Evolutionary conservation across 495 filamentous ascomycete species (phyloP).

Genomic region (Terfezia boudieri): DNA sequence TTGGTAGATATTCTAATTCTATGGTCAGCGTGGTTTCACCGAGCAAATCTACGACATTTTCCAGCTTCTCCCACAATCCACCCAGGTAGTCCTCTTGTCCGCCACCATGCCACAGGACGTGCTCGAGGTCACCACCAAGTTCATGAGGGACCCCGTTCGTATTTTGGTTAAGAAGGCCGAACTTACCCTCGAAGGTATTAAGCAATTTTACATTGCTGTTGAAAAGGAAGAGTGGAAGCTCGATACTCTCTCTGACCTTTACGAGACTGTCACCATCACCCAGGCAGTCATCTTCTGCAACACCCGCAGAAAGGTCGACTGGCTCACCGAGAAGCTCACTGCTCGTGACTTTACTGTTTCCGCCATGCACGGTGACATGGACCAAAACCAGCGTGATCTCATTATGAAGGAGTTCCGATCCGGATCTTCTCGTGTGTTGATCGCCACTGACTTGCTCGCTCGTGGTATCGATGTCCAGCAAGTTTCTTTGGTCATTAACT

Average conservation of each 20-base stretch:
- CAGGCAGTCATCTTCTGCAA: constrained; percentile 99
- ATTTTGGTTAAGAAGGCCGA: constrained; percentile 99
- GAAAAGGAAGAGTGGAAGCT: constrained; percentile 99
- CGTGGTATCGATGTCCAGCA: constrained; percentile 99
- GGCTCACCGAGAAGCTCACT: constrained; percentile 96
- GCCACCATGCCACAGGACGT: constrained; percentile 96
- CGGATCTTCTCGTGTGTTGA: constrained; percentile 89
- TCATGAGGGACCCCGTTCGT: constrained; percentile 97
- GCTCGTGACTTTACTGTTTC: constrained; percentile 96
- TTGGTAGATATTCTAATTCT: neutral
- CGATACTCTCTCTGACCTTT: constrained; percentile 97
- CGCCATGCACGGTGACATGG: constrained; percentile 98
- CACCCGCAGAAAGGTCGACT: constrained; percentile 97
- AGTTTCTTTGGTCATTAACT: constrained; percentile 98
- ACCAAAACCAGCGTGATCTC: constrained; percentile 84
- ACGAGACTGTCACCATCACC: constrained; percentile 96
- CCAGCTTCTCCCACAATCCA: constrained; percentile 83
- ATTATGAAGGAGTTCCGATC: constrained; percentile 99
- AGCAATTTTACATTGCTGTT: constrained; percentile 98
- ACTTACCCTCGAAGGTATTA: constrained; percentile 90
- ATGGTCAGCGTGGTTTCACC: constrained; percentile 76
- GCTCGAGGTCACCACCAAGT: constrained; percentile 97
- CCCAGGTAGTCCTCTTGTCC: constrained; percentile 93
- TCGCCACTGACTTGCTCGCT: constrained; percentile 92
- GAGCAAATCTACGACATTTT: constrained; percentile 99